Percentiles rank a stretch among this genome's conserved stretches.
Conservation (phyloP, 257 asterid species). For the Scutellaria barbata region DNA sequence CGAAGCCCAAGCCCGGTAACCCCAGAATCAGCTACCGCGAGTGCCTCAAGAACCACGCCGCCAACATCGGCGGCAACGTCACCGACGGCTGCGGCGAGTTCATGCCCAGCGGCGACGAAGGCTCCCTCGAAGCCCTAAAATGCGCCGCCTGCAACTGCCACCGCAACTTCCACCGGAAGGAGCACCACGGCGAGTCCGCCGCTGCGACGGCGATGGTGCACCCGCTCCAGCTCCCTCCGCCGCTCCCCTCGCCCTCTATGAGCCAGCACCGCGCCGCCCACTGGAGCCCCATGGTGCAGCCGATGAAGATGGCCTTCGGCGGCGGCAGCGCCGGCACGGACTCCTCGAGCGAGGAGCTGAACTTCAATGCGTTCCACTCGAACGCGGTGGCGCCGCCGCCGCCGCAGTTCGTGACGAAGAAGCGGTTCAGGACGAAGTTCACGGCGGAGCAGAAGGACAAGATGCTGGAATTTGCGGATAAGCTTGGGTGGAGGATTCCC, state of each 20-base stretch:
- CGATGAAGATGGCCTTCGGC: constrained; percentile 63
- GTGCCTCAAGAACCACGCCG: constrained; percentile 92
- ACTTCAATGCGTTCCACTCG: constrained; percentile 57
- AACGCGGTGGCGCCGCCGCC: constrained; percentile 55
- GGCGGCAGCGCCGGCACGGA: constrained; percentile 57
- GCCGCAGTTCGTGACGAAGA: constrained; percentile 60
- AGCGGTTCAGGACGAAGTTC: constrained; percentile 74
- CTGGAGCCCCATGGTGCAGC: constrained; percentile 64
- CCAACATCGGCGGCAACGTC: constrained; percentile 80
- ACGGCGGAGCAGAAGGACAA: constrained; percentile 85
- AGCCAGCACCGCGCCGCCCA: constrained; percentile 39
- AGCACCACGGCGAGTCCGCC: constrained; percentile 36
- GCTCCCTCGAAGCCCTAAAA: constrained; percentile 81
- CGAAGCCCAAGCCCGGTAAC: constrained; percentile 41
- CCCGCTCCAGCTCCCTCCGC: constrained; percentile 59
- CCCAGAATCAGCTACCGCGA: constrained; percentile 63
- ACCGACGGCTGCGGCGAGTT: constrained; percentile 98
- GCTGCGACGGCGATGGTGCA: constrained; percentile 59
- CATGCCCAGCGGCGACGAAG: constrained; percentile 91
- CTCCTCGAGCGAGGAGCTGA: constrained; percentile 85
- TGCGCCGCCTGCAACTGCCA: constrained; percentile 96
- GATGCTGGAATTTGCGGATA: constrained; percentile 90
- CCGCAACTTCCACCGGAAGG: constrained; percentile 87
- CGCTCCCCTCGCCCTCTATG: constrained; percentile 49
- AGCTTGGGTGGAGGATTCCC: constrained; percentile 92